Conservation (phyloP, 2,329 filamentous ascomycete species). For the Ophiocordyceps sinensis region DNA sequence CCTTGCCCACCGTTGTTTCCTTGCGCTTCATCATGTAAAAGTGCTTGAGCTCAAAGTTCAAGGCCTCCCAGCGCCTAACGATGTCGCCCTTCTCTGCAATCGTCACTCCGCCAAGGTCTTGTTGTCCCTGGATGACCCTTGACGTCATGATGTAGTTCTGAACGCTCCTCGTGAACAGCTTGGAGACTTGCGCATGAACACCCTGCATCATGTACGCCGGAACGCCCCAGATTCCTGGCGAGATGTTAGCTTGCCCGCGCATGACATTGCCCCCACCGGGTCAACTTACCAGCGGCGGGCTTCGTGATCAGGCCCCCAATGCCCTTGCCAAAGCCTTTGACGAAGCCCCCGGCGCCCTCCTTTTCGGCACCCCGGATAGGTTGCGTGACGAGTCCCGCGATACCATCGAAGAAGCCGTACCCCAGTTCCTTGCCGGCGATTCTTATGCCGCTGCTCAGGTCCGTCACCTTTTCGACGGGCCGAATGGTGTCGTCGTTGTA, state of each 20-base stretch:
- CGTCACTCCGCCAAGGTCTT: constrained; percentile 42
- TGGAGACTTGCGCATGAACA: constrained; percentile 62
- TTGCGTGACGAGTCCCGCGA: constrained; percentile 68
- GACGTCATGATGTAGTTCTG: constrained; percentile 70
- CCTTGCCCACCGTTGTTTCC: constrained; percentile 23
- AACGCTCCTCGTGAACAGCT: constrained; percentile 53
- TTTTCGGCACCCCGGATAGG: constrained; percentile 46
- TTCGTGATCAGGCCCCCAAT: constrained; percentile 71
- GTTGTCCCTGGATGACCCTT: constrained; percentile 59
- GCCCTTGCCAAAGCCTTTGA: constrained; percentile 73
- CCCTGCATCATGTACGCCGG: constrained; percentile 77
- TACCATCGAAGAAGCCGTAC: constrained; percentile 65
- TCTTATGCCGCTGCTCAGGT: constrained; percentile 58
- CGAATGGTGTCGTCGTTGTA: constrained; percentile 77
- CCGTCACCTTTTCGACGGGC: constrained; percentile 65
- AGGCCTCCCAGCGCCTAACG: constrained; percentile 47
- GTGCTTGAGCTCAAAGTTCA: constrained; percentile 44
- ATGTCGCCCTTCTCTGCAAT: constrained; percentile 49
- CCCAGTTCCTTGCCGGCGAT: constrained; percentile 69
- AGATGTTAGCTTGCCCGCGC: not conserved
- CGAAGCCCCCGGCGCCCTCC: constrained; percentile 40
- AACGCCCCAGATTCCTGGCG: constrained; percentile 47
- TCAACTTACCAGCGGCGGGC: constrained; percentile 53
- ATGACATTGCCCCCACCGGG: not conserved
- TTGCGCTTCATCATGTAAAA: constrained; percentile 40